Evolutionary conservation across 73 alveolate species (phyloP), one percentile per base, ranked within the genome.

Genomic region (Tetrahymena elliotti): DNA sequence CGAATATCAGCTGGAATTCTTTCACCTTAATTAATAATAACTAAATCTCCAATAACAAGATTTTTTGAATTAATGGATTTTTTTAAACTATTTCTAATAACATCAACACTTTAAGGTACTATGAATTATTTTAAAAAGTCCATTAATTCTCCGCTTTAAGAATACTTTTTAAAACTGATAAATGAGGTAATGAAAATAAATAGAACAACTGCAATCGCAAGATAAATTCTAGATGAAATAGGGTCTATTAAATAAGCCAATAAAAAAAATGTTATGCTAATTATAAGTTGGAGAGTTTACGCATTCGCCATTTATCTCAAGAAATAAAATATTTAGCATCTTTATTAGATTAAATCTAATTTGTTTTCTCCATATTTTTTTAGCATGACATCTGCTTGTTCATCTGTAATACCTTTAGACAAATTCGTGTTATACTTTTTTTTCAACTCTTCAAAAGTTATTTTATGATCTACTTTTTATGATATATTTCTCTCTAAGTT

Each of bases 1-100:
- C 99, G 96, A 38, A 98, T 95, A 95, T 99, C 99, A 1, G 99
- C 99, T 3, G 99, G 99, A 22, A 99, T 98, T 93, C 96, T 98
- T 94, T 99, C 99, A 24, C 99, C 99, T 40, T 97, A 95, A 95
- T 98, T 96, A 68, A 99, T 98, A 93, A 94, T 94, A 0, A 97
- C 38, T 18, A 99, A 95, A 97, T 99, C 99, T 16, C 99, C 99
- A 35, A 98, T 98, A 83, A 98, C 99, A 11, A 98, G 94, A 93
- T 97, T 97, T 33, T 92, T 95, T 18, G 99, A 98, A 16, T 98
- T 97, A 1, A 98, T 95, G 84, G 92, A 83, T 82, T 96, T 94
- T 38, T 95, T 96, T 52, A 93, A 95, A 7, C 99, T 99, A 40
- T 96, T 98, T 96, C 99, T 97, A 83, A 97, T 96, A 22, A 98